Evolutionary conservation across 352 stramenopile species (phyloP).

Genomic region (Pythium phragmiticola): DNA sequence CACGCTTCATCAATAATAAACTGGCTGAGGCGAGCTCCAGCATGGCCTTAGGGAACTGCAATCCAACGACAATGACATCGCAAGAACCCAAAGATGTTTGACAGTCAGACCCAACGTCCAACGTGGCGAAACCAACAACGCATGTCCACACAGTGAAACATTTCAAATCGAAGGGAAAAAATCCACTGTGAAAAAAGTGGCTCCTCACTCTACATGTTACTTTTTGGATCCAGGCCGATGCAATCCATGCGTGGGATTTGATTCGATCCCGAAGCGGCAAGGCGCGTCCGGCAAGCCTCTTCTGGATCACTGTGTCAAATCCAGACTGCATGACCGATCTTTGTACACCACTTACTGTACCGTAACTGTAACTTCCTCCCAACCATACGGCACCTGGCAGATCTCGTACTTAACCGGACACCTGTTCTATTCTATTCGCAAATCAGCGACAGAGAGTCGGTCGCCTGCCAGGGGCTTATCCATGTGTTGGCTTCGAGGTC

Average conservation of each 20-base stretch:
- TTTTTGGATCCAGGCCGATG: slow-evolving; percentile 5
- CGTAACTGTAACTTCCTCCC: slow-evolving; percentile 4
- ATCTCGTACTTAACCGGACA: slow-evolving; percentile 15
- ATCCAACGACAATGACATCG: neutral
- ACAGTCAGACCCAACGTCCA: too few species aligned
- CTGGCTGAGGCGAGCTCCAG: too few species aligned
- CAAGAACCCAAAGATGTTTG: too few species aligned
- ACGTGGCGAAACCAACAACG: too few species aligned
- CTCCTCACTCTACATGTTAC: neutral
- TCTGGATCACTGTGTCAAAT: neutral
- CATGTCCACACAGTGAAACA: too few species aligned
- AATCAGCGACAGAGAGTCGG: slow-evolving; percentile 6
- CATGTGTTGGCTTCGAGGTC: slow-evolving; percentile 11
- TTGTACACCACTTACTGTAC: neutral
- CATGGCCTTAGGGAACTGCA: neutral
- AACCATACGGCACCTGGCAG: neutral
- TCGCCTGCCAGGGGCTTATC: neutral
- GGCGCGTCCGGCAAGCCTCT: neutral
- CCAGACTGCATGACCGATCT: neutral
- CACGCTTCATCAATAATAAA: neutral
- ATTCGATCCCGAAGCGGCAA: neutral
- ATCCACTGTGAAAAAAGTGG: neutral
- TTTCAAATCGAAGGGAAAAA: neutral
- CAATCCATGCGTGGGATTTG: neutral
- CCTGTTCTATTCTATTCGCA: neutral